Base-by-base conservation (phyloP, 495 filamentous ascomycete genomes). In the Aspergillus indologenus region DNA sequence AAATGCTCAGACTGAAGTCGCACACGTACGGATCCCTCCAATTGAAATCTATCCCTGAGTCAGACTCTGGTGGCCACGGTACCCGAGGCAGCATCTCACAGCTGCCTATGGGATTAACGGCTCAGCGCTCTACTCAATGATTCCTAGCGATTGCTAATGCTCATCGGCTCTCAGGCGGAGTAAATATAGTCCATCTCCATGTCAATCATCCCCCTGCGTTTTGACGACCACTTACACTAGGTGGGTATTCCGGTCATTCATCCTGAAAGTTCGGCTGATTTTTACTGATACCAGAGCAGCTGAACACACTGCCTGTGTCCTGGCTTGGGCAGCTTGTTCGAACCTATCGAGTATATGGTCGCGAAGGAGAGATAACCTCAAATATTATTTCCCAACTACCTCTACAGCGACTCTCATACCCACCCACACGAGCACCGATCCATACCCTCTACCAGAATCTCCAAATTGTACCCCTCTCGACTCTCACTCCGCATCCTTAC, bases 401-500 rank as follows among this genome's bases (percentile, higher is more conserved):
- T 40, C 12, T 11, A 40, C 34, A 11, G 2, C 34, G 5, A 7
- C 34, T 40, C 34, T 40, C 12, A 7, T 11, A 40, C 12, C 5
- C 34, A 40, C 34, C 12, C 12, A 40, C 12, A 40, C 34, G 34
- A 40, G 34, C 12, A 40, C 12, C 34, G 34, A 40, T 14, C 12
- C 34, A 40, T 11, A 40, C 12, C 34, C 12, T 15, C 12, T 7
- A 40, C 12, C 34, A 40, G 34, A 40, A 40, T 2, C 42, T 20
- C 17, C 19, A 46, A 9, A 79, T 54, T 83, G 76, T 61, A 78
- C 66, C 60, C 73, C 60, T 89, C 78, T 79, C 83, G 57, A 78
- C 84, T 56, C 80, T 90, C 15, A 92, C 91, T 88, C 74, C 90
- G 85, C 85, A n/a, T 81, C 87, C 66, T 89, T 89, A 68, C 81